phyloP scores from a whole-genome alignment of 495 filamentous ascomycete species.

The Endocarpon pusillum region DNA sequence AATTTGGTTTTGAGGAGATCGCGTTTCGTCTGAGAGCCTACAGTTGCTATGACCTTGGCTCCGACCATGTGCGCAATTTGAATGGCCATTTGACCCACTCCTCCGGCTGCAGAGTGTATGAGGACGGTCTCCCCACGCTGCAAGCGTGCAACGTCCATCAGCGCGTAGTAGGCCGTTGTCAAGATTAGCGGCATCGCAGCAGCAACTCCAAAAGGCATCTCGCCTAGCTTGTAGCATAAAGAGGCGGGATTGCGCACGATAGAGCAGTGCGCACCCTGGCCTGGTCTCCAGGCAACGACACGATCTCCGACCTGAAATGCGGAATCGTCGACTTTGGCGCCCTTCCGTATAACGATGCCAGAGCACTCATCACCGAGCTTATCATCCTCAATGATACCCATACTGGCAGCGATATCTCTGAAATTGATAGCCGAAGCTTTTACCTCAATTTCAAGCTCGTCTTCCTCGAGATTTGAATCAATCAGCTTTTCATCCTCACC shows the following conservation, averaged over 20 bases:
- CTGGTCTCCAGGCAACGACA: slow-evolving; percentile 11
- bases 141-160: slow-evolving; percentile 4
- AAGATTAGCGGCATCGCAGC: slow-evolving; percentile 6
- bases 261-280: slow-evolving; percentile 12
- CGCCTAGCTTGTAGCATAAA: slow-evolving; percentile 7
- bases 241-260: slow-evolving; percentile 11
- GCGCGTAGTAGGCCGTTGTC: slow-evolving; percentile 5
- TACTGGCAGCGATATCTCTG: slow-evolving; percentile 14
- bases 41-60: slow-evolving; percentile 35
- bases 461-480: slow-evolving; percentile 12
- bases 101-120: slow-evolving; percentile 36
- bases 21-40: slow-evolving; percentile 24
- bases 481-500: slow-evolving; percentile 11
- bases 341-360: slow-evolving; percentile 9
- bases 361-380: slow-evolving; percentile 15
- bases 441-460: slow-evolving; percentile 14
- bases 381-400: slow-evolving; percentile 15
- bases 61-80: slow-evolving; percentile 32
- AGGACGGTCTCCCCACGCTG: slow-evolving; percentile 24
- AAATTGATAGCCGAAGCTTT: slow-evolving; percentile 18
- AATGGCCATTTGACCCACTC: slow-evolving; percentile 40
- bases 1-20: background rate
- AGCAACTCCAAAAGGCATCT: slow-evolving; percentile 7
- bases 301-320: slow-evolving; percentile 13
- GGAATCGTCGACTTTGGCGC: slow-evolving; percentile 3